phyloP scores from a whole-genome alignment of 225 moss, liverwort and hornwort genomes.

The Sphagnum tenellum region DNA sequence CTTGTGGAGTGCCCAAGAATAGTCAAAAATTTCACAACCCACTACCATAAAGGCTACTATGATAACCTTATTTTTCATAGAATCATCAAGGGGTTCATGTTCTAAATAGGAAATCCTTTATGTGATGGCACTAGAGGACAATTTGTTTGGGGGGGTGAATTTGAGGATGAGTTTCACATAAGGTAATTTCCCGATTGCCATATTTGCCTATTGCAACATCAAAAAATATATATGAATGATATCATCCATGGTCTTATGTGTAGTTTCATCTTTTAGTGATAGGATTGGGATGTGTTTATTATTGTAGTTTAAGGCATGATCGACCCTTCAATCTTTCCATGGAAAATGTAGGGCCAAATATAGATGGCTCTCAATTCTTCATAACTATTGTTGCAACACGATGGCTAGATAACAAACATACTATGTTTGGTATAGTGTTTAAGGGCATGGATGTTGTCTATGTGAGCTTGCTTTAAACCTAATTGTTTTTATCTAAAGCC shows the following conservation, averaged over 20 bases:
- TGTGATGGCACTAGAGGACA: constrained; percentile 99
- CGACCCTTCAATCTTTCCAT: constrained; percentile 98
- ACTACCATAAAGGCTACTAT: constrained; percentile 98
- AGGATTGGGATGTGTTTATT: too few species aligned
- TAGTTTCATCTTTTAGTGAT: too few species aligned
- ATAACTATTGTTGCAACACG: constrained; percentile 96
- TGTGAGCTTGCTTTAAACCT: not conserved
- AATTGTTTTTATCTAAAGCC: not conserved
- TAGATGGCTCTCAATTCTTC: constrained; percentile 97
- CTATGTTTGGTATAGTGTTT: constrained; percentile 90
- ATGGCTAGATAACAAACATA: constrained; percentile 99
- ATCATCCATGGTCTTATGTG: too few species aligned
- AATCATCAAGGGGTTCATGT: constrained; percentile 99
- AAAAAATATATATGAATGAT: too few species aligned
- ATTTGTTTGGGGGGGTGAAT: constrained; percentile 98
- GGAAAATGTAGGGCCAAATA: constrained; percentile 95
- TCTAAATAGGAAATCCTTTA: constrained; percentile 93
- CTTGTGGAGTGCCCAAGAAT: constrained; percentile 96
- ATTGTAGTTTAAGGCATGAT: constrained; percentile 80
- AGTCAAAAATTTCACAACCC: constrained; percentile 98
- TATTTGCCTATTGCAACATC: too few species aligned
- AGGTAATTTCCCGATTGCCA: too few species aligned
- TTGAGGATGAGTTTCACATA: constrained; percentile 99
- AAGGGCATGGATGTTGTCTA: constrained; percentile 99
- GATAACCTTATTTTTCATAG: constrained; percentile 98